Percentiles rank a stretch among this genome's conserved stretches.
Conservation (phyloP, 176 grass and related monocot species). For the Zoysia pacifica region DNA sequence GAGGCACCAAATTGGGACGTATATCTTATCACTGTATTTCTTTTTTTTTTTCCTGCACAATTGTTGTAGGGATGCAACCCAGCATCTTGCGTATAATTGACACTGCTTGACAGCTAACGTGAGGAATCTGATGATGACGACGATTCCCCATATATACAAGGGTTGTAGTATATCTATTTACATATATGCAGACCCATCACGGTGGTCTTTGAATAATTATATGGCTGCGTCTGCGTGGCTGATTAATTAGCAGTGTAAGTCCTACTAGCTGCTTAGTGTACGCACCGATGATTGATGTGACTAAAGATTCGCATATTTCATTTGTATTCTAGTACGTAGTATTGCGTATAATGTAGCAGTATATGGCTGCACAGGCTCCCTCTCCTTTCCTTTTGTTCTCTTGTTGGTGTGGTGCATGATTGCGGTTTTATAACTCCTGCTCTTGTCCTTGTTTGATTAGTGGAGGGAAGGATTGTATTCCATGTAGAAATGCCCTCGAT, state of each 20-base stretch:
- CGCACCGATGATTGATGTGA: slow-evolving; percentile 8
- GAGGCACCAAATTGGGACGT: neutral
- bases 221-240: neutral
- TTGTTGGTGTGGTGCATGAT: slow-evolving; percentile 44
- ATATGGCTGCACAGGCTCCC: neutral
- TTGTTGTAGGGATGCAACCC: slow-evolving; percentile 30
- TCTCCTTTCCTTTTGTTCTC: slow-evolving; percentile 42
- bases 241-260: neutral
- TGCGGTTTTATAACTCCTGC: slow-evolving; percentile 34
- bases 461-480: slow-evolving; percentile 31
- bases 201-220: slow-evolving; percentile 56
- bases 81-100: slow-evolving; percentile 43
- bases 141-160: neutral
- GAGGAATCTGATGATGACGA: slow-evolving; percentile 28
- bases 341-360: neutral
- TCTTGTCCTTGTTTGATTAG: slow-evolving; percentile 39
- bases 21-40: neutral
- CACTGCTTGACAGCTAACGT: slow-evolving; percentile 32
- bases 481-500: slow-evolving; percentile 29
- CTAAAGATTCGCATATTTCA: slow-evolving; percentile 31
- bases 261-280: neutral
- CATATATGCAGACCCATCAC: neutral
- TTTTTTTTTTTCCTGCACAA: slow-evolving; percentile 36
- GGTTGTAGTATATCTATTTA: neutral
- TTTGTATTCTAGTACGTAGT: slow-evolving; percentile 6